Base-by-base conservation (phyloP, 495 filamentous ascomycete species). In the Aspergillus asperescens region DNA sequence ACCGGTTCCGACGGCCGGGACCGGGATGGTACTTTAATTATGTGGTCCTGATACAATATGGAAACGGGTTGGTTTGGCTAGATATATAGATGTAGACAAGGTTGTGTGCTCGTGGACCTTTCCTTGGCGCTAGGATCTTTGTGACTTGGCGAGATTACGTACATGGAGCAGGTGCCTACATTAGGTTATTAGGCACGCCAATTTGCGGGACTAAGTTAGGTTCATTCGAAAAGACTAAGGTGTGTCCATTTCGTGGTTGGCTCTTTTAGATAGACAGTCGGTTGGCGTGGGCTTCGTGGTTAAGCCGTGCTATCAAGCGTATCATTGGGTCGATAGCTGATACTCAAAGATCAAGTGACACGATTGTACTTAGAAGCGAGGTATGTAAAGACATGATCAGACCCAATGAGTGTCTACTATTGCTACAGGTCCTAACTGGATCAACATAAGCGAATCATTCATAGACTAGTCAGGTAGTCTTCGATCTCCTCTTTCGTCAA, bases 391-490 rank as follows among this genome's bases (percentile, higher is more conserved):
- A 46, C 22, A 18, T 42, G 51, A 41, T 53, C 48, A 59, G 65
- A 62, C 49, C 60, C 58, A 49, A 56, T 22, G 61, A 25, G 41
- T 42, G 49, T 64, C 62, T 63, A 62, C 57, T 62, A 59, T 54
- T n/a, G 54, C 48, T 61, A 65, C 55, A 59, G 54, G 59, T 55
- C 52, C 57, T 43, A 31, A 42, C 44, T 23, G 44, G 40, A 48
- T 38, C 32, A 39, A 47, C 35, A 48, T 44, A 35, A 47, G 28
- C 41, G 44, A 53, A 48, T 50, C 45, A 48, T 51, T 74, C 59
- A 96, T 77, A 97, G 82, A 76, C 93, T 95, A 66, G 92, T 96
- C 66, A 98, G 73, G 76, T 98, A 98, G 68, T 98, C 93, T 77
- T 98, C 93, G 64, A 98, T 96, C 75, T 98, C 92, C 74, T 92